Evolutionary conservation across 164 flowering plant species (phyloP).

Genomic region (Magnolia officinalis): DNA sequence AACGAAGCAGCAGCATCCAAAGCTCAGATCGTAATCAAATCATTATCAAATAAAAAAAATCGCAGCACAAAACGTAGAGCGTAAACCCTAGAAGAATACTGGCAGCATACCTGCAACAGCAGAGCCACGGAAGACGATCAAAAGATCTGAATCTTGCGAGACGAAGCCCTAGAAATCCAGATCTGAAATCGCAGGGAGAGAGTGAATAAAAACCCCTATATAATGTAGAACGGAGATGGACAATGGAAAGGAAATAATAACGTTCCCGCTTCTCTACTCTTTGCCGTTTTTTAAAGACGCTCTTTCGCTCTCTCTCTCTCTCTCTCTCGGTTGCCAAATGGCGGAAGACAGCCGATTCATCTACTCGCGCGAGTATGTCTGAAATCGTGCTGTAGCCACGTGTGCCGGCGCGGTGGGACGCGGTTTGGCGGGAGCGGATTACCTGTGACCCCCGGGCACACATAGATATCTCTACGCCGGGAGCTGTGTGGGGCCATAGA

Average conservation of each 20-base stretch:
- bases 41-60: neutral
- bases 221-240: neutral
- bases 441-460: too few relatives aligned
- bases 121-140: neutral
- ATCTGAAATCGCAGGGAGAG: neutral
- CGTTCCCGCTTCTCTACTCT: neutral
- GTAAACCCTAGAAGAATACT: neutral
- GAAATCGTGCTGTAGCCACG: too few relatives aligned
- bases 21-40: neutral
- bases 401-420: too few relatives aligned
- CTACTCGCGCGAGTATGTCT: too few relatives aligned
- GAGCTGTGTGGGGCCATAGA: too few relatives aligned
- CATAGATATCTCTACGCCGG: too few relatives aligned
- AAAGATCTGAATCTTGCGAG: neutral
- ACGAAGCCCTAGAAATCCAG: neutral
- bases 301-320: neutral
- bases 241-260: too few relatives aligned
- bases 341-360: too few relatives aligned
- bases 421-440: too few relatives aligned
- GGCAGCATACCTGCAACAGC: neutral
- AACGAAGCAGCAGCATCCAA: neutral
- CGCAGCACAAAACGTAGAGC: neutral
- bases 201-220: neutral
- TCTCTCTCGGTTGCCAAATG: too few relatives aligned
- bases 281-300: conserved; percentile 1